phyloP scores from a whole-genome alignment of 306 rosid genomes.

The Lathyrus oleraceus region DNA sequence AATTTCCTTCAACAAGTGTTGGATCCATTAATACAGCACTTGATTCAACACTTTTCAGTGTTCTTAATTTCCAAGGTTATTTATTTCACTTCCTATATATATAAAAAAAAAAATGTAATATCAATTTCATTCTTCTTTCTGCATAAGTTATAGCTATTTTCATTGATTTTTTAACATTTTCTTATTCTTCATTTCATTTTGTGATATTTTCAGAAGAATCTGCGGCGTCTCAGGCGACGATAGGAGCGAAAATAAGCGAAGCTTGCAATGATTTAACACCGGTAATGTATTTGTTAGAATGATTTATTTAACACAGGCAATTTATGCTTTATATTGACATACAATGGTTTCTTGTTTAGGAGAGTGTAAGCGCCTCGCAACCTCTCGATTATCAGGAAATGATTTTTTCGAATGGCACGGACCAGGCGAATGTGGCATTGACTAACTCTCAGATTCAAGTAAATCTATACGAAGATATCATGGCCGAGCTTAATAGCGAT shows the following conservation, averaged over 20 bases:
- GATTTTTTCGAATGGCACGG: background rate
- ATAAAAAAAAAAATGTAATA: background rate
- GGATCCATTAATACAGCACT: background rate
- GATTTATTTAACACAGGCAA: background rate
- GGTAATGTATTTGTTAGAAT: background rate
- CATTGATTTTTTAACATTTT: background rate
- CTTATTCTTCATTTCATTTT: background rate
- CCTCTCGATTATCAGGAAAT: background rate
- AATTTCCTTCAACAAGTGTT: background rate
- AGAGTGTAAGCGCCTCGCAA: background rate
- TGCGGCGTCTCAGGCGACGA: background rate
- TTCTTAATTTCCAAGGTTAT: slow-evolving; percentile 11
- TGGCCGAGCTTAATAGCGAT: background rate
- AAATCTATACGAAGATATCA: background rate
- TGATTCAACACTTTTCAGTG: background rate
- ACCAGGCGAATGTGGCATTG: background rate
- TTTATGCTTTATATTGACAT: background rate
- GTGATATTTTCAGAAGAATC: slow-evolving; percentile 8
- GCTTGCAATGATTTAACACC: background rate
- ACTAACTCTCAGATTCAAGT: background rate
- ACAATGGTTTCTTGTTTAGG: background rate
- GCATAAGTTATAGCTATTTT: background rate
- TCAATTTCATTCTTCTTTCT: slow-evolving; percentile 2
- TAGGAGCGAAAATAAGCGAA: background rate
- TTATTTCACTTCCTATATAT: background rate